Conservation (phyloP, 495 filamentous ascomycete species). For the Talaromyces stipitatus region DNA sequence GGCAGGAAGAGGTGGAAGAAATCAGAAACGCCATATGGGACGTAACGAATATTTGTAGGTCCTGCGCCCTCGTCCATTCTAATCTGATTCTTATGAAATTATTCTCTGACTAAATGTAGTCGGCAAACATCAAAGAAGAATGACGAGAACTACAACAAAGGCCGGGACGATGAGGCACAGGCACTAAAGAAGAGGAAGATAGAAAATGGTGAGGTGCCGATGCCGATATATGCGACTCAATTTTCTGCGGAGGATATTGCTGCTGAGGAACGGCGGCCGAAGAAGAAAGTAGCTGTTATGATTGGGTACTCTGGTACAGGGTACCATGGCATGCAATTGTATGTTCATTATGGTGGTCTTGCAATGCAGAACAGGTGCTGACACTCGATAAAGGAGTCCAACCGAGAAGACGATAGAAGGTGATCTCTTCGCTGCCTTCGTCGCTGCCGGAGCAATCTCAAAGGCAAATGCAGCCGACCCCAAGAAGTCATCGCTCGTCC, state of each 20-base stretch:
- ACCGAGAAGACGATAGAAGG: slow-evolving; percentile 88
- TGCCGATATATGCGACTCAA: slow-evolving; percentile 44
- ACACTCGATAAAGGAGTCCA: slow-evolving; percentile 41
- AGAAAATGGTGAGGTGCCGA: slow-evolving; percentile 36
- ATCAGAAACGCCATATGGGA: slow-evolving; percentile 61
- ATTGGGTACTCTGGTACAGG: slow-evolving; percentile 95
- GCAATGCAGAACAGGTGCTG: background rate
- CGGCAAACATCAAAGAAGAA: slow-evolving; percentile 51
- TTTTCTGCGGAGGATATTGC: slow-evolving; percentile 75
- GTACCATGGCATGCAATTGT: slow-evolving; percentile 94
- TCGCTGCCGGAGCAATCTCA: slow-evolving; percentile 84
- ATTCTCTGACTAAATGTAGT: slow-evolving; percentile 53
- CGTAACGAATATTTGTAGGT: slow-evolving; percentile 57
- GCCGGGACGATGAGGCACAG: slow-evolving; percentile 48
- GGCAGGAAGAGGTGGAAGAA: slow-evolving; percentile 28
- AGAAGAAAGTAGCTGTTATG: slow-evolving; percentile 91
- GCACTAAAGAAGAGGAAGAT: slow-evolving; percentile 51
- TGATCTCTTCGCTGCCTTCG: slow-evolving; percentile 88
- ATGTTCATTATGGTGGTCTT: slow-evolving; percentile 8
- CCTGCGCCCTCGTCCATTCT: background rate
- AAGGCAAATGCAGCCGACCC: slow-evolving; percentile 95
- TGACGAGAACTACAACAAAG: slow-evolving; percentile 24
- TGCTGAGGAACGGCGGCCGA: slow-evolving; percentile 75
- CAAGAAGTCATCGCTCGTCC: slow-evolving; percentile 88
- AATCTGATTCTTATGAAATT: background rate